Evolutionary conservation across 371 early-diverging fungal genomes (phyloP).

Genomic region (Saksenaea vasiformis): DNA sequence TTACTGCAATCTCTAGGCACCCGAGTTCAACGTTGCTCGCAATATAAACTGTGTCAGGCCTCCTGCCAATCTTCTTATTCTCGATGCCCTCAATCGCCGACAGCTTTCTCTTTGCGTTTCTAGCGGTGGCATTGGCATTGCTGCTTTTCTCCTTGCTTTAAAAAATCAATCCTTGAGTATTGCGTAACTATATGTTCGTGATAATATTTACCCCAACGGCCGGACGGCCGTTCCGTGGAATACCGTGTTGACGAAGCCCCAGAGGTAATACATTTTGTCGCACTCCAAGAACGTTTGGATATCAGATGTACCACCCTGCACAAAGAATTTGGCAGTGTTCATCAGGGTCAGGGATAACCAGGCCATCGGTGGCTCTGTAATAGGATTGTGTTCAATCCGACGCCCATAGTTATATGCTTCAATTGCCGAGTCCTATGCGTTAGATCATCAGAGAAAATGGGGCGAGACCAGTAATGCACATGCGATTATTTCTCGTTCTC

Average conservation of each 20-base stretch:
- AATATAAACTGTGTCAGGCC: constrained; percentile 13
- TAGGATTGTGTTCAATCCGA: background rate
- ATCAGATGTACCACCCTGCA: background rate
- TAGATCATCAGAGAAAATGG: no score
- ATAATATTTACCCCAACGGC: background rate
- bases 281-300: background rate
- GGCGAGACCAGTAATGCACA: no score
- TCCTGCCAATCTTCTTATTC: constrained; percentile 10
- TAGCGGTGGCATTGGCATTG: constrained; percentile 6
- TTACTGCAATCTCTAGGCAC: constrained; percentile 9
- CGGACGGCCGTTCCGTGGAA: background rate
- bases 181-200: background rate
- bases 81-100: constrained; percentile 12
- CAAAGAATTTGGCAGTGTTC: background rate
- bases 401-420: background rate
- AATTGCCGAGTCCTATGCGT: no score
- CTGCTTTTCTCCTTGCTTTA: constrained; percentile 17
- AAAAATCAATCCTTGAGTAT: background rate
- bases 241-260: background rate
- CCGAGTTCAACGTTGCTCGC: constrained; percentile 13
- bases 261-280: background rate
- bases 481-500: no score
- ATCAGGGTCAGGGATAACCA: background rate
- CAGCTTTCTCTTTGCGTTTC: constrained; percentile 10
- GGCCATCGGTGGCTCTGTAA: background rate